These are phyloP conservation scores for Sutorius eximius DNA, from an alignment of 1,284 basidiomycete genomes.

Conservation along the genomic window DNA sequence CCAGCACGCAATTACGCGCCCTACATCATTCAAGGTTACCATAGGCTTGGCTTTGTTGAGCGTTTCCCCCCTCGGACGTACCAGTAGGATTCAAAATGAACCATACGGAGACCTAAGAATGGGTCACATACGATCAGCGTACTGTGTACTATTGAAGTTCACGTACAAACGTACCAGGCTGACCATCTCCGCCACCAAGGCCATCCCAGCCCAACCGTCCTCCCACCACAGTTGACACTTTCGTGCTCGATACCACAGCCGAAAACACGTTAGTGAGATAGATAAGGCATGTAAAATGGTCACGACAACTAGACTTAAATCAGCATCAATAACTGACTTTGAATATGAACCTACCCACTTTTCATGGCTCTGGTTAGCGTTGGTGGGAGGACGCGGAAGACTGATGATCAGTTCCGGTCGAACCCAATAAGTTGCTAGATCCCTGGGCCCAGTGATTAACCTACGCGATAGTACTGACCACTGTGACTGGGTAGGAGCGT, in stretches of 20 bases:
- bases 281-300: slow-evolving; percentile 5
- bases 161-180: slow-evolving; percentile 4
- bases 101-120: background rate
- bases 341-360: background rate
- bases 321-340: background rate
- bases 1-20: slow-evolving; percentile 9
- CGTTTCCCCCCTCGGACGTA: background rate
- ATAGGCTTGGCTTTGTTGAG: background rate
- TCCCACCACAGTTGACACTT: slow-evolving; percentile 4
- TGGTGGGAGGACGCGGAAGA: background rate
- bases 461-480: background rate
- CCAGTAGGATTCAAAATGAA: background rate
- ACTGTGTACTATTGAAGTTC: no score
- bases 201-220: slow-evolving; percentile 2
- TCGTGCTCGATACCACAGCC: slow-evolving; percentile 6
- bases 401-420: background rate
- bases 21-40: background rate
- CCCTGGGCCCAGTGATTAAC: background rate
- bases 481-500: background rate
- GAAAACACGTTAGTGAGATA: slow-evolving; percentile 6
- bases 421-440: background rate
- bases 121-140: background rate
- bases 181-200: slow-evolving; percentile 1
- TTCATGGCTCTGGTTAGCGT: background rate
- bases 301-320: slow-evolving; percentile 4